phyloP scores from a whole-genome alignment of 805 yeast species.

The Yamadazyma olivae region DNA sequence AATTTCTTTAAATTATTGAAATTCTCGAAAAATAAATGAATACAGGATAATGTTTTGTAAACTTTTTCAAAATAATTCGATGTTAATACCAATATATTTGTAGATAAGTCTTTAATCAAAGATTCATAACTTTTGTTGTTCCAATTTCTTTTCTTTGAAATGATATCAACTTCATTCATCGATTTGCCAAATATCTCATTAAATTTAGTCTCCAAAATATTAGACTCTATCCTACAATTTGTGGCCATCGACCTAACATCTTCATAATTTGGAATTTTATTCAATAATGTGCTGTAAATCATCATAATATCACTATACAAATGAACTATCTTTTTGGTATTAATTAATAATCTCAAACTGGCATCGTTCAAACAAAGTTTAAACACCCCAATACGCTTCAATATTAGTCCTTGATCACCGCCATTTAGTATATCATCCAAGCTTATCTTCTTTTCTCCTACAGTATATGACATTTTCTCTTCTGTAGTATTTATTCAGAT shows the following conservation, averaged over 20 bases:
- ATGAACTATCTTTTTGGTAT: slow-evolving; percentile 32
- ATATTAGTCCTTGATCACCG: slow-evolving; percentile 23
- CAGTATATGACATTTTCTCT: slow-evolving; percentile 34
- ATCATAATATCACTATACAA: slow-evolving; percentile 35
- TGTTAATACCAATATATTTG: slow-evolving; percentile 15
- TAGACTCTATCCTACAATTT: slow-evolving; percentile 16
- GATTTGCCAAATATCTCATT: slow-evolving; percentile 24
- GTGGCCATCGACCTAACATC: slow-evolving; percentile 35
- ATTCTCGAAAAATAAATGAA: slow-evolving; percentile 35
- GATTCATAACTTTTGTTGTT: slow-evolving; percentile 24
- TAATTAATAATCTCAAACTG: slow-evolving; percentile 21
- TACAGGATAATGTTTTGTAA: slow-evolving; percentile 27
- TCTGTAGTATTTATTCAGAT: too few relatives aligned
- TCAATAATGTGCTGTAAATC: slow-evolving; percentile 36
- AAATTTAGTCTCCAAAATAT: slow-evolving; percentile 29
- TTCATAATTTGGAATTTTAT: slow-evolving; percentile 38
- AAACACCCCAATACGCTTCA: slow-evolving; percentile 28
- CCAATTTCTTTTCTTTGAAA: slow-evolving; percentile 18
- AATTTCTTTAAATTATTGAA: slow-evolving; percentile 38
- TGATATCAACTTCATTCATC: slow-evolving; percentile 7
- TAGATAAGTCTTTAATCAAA: slow-evolving; percentile 18
- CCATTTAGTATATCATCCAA: slow-evolving; percentile 15
- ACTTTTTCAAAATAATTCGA: slow-evolving; percentile 16
- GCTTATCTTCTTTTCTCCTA: slow-evolving; percentile 30
- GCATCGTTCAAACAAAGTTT: slow-evolving; percentile 32